Conservation (phyloP, 192 early-diverging fungal species). For the Gamsiella multidivaricata region DNA sequence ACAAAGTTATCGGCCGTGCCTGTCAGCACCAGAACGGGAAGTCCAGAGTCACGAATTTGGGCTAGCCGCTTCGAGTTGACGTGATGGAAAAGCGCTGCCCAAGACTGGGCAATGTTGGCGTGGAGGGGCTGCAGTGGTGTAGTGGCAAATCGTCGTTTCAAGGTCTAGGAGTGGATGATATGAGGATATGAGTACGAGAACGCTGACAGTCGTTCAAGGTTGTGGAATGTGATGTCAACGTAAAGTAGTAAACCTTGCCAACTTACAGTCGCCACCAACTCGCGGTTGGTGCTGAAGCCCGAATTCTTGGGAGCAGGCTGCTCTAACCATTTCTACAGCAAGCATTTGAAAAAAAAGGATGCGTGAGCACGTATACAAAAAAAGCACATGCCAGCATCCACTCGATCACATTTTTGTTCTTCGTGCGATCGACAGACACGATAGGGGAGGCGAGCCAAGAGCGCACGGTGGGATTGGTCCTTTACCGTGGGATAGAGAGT, state of each 20-base stretch:
- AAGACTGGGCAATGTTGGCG: slow-evolving; percentile 41
- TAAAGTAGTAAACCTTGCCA: background rate
- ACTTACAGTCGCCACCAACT: slow-evolving; percentile 29
- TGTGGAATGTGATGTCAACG: background rate
- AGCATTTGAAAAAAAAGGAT: no score
- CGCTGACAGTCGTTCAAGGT: background rate
- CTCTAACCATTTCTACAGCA: slow-evolving; percentile 50
- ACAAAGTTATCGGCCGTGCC: slow-evolving; percentile 47
- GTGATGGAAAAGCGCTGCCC: slow-evolving; percentile 46
- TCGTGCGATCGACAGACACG: no score
- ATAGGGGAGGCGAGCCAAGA: no score
- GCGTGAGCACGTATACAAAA: background rate
- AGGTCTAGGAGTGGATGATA: background rate
- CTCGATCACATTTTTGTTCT: background rate
- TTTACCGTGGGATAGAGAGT: slow-evolving; percentile 42
- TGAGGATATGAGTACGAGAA: background rate
- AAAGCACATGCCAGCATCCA: background rate
- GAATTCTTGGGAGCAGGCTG: slow-evolving; percentile 16
- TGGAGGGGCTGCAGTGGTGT: slow-evolving; percentile 39
- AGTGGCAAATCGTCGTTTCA: slow-evolving; percentile 19
- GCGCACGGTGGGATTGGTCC: background rate
- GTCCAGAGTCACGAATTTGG: slow-evolving; percentile 16
- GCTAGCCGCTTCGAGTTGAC: slow-evolving; percentile 27
- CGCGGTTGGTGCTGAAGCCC: slow-evolving; percentile 32
- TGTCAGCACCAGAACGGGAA: slow-evolving; percentile 35